phyloP scores from a whole-genome alignment of 2,329 filamentous ascomycete species.

The Magnaporthiopsis rhizophila region DNA sequence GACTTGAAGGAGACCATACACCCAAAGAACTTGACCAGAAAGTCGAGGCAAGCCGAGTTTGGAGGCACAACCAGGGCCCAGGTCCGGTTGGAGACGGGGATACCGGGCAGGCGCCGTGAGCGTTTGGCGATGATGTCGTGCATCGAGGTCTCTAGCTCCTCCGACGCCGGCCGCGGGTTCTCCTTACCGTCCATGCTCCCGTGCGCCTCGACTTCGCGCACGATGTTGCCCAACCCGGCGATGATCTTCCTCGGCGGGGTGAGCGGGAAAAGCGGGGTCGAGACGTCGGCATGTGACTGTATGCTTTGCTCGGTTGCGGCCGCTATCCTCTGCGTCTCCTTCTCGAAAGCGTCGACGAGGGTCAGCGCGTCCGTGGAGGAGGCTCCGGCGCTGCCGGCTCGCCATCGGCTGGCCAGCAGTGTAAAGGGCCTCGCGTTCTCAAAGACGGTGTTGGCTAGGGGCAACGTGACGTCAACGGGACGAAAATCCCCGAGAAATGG shows the following conservation, averaged over 20 bases:
- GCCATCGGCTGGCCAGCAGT: constrained; percentile 39
- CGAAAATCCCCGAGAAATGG: constrained; percentile 14
- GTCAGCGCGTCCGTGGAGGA: constrained; percentile 10
- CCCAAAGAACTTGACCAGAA: background rate
- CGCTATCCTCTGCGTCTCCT: constrained; percentile 27
- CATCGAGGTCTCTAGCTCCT: constrained; percentile 61
- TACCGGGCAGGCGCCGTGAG: constrained; percentile 16
- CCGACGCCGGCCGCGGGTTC: constrained; percentile 52
- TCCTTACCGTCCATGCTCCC: constrained; percentile 14
- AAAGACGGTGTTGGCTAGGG: constrained; percentile 72
- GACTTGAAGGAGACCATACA: background rate
- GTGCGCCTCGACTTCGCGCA: constrained; percentile 51
- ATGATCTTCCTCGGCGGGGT: constrained; percentile 54
- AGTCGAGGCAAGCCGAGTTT: constrained; percentile 5
- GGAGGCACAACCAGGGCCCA: constrained; percentile 64
- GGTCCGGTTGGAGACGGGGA: background rate
- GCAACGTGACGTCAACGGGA: constrained; percentile 41
- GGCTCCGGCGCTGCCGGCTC: constrained; percentile 6
- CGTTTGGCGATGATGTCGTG: constrained; percentile 45
- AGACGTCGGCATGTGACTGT: constrained; percentile 5
- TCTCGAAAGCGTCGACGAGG: constrained; percentile 24
- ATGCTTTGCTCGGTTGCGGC: constrained; percentile 6
- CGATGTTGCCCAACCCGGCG: constrained; percentile 69
- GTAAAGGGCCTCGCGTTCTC: constrained; percentile 58
- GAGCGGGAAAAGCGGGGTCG: constrained; percentile 49